A percentile compares a stretch with the other conserved stretches of the same genome.
Conservation (phyloP, 768 basidiomycete genomes). For the Hygrocybe coccinea region DNA sequence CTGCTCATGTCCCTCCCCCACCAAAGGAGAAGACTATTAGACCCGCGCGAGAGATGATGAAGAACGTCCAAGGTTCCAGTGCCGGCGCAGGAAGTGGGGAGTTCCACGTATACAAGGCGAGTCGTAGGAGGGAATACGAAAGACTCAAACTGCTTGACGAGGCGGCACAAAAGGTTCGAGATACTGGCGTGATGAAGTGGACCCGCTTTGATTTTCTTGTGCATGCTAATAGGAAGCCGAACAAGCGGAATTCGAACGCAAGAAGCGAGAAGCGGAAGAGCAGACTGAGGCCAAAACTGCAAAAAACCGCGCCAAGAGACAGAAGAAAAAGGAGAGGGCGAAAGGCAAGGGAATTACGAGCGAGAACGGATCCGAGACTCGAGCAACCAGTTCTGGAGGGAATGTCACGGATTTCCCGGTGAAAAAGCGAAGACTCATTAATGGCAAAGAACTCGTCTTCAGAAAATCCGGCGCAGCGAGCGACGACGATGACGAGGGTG, state of each 20-base stretch:
- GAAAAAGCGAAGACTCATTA: constrained; percentile 80
- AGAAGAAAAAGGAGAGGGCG: constrained; percentile 81
- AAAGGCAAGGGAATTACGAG: constrained; percentile 39
- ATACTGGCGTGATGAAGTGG: not conserved
- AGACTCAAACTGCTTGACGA: constrained; percentile 89
- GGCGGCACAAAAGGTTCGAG: constrained; percentile 62
- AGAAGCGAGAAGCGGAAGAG: constrained; percentile 65
- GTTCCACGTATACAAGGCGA: constrained; percentile 98
- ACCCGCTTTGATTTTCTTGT: constrained; percentile 2
- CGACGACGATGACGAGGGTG: constrained; percentile 32
- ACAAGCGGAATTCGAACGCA: constrained; percentile 67
- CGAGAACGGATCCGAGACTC: constrained; percentile 22
- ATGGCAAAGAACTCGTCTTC: constrained; percentile 64
- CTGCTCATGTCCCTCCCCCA: constrained; percentile 70
- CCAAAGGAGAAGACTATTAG: constrained; percentile 80
- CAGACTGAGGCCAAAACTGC: constrained; percentile 82
- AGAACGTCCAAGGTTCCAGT: constrained; percentile 97
- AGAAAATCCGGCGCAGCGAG: constrained; percentile 42
- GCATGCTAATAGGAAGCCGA: constrained; percentile 55
- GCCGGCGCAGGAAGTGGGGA: constrained; percentile 97
- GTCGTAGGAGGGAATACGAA: constrained; percentile 91
- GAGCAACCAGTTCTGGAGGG: constrained; percentile 16
- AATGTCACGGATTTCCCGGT: constrained; percentile 40
- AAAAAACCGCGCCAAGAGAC: constrained; percentile 90
- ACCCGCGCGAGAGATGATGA: constrained; percentile 93